Base-by-base conservation (phyloP, 1,284 basidiomycete species). In the Caloboletus inedulis region DNA sequence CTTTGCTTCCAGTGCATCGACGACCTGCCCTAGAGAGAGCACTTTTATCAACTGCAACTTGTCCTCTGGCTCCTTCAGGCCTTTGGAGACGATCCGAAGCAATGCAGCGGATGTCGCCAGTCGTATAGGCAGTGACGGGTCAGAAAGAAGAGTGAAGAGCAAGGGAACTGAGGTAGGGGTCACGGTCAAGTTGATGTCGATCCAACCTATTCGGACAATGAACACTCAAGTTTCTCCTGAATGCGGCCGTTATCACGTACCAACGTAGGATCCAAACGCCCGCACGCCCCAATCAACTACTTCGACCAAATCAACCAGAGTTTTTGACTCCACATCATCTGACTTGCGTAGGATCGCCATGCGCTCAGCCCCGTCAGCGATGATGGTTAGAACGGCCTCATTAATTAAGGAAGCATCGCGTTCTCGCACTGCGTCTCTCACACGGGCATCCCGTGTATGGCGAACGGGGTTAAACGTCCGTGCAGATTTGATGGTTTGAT, bases 121-220 rank as follows among this genome's bases (percentile, higher is more conserved):
- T 33, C 95, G 89, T 58, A 98, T 87, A 1, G 87, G 78, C 19
- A 91, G 69, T 13, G 87, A 86, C 0, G 79, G 71, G 62, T 94
- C 89, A n/a, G 88, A 87, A 40, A 99, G 82, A 27, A 97, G 78
- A 39, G 80, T 84, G 70, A 94, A 96, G 45, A 98, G 80, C 43
- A 99, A 74, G 7, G 87, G 84, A 27, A 99, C 84, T 1, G 94
- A 94, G 10, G 84, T 84, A 21, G 91, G 92, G 1, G 94, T 98
- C 56, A 99, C 89, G 29, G 97, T 92, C 53, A 99, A 77, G 62
- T 92, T 91, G 64, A 99, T 95, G 68, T 99, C 98, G 62, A 99
- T 90, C 97, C 97, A 99, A 9, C 94, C 94, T 96, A 62, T 41
- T 30, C 41, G 42, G 49, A 58, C 23, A 43, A 12, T 66, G 31